Evolutionary conservation across 2,329 filamentous ascomycete genomes (phyloP).

Genomic region (Alternaria sp.): DNA sequence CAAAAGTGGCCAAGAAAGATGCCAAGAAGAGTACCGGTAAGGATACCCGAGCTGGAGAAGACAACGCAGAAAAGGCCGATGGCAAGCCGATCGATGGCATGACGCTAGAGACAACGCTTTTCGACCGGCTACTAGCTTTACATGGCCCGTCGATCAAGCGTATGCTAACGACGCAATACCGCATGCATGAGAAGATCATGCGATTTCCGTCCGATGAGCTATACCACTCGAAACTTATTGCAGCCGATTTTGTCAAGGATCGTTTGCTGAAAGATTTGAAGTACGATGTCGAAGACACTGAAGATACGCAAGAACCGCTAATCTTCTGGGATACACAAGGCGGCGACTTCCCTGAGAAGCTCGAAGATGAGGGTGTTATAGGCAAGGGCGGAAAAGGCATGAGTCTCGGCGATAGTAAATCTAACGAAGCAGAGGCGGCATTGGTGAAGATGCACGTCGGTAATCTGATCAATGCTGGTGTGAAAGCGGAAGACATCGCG

Average conservation of each 20-base stretch:
- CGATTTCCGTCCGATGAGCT: conserved; percentile 88
- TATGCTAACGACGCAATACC: conserved; percentile 96
- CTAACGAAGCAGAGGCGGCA: conserved; percentile 88
- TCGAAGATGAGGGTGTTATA: conserved; percentile 72
- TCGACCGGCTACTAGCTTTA: conserved; percentile 83
- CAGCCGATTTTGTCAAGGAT: conserved; percentile 78
- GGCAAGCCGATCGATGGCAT: conserved; percentile 53
- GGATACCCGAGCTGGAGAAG: conserved; percentile 36
- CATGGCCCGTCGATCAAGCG: conserved; percentile 86
- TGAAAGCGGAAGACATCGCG: conserved; percentile 84
- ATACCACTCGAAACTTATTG: conserved; percentile 82
- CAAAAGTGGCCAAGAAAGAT: conserved; percentile 42
- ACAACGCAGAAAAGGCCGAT: conserved; percentile 45
- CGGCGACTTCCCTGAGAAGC: conserved; percentile 85
- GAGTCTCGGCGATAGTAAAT: conserved; percentile 78
- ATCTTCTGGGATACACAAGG: conserved; percentile 98
- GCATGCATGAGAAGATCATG: conserved; percentile 98
- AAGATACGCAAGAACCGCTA: conserved; percentile 86
- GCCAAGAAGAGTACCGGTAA: conserved; percentile 54
- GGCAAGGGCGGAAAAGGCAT: conserved; percentile 58
- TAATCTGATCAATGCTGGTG: conserved; percentile 78
- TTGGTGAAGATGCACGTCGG: conserved; percentile 81
- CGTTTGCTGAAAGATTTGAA: conserved; percentile 79
- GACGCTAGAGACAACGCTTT: conserved; percentile 86
- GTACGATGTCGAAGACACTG: conserved; percentile 79